Evolutionary conservation across 371 early-diverging fungal species (phyloP).

Genomic region (Syncephalastrum contaminatum): DNA sequence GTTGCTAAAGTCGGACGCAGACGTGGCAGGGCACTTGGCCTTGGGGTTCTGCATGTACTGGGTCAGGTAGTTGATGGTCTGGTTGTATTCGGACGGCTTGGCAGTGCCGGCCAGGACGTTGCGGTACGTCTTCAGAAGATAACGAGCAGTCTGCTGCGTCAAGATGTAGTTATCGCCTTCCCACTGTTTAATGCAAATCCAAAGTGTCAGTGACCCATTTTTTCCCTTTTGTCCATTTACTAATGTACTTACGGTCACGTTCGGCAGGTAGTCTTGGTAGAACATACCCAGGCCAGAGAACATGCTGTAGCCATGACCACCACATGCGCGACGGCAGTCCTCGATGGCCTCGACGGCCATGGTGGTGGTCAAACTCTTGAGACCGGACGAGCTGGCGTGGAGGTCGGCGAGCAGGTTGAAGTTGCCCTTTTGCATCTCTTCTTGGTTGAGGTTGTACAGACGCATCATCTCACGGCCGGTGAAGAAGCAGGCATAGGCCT

Average conservation of each 20-base stretch:
- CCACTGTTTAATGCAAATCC: conserved; percentile 25
- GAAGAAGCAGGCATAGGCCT: conserved; percentile 71
- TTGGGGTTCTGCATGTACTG: conserved; percentile 50
- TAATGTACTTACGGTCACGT: conserved; percentile 45
- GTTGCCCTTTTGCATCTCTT: conserved; percentile 55
- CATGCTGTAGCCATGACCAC: conserved; percentile 83
- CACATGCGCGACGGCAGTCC: conserved; percentile 69
- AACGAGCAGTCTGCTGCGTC: conserved; percentile 76
- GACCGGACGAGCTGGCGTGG: conserved; percentile 82
- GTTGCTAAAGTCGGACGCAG: conserved; percentile 54
- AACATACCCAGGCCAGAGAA: conserved; percentile 78
- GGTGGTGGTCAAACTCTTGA: conserved; percentile 81
- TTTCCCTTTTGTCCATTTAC: neutral
- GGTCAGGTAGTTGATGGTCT: conserved; percentile 53
- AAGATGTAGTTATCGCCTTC: conserved; percentile 82
- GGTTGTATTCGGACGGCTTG: conserved; percentile 49
- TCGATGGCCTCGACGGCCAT: conserved; percentile 80
- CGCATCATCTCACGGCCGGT: conserved; percentile 64
- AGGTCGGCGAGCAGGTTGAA: conserved; percentile 70
- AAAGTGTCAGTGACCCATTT: neutral
- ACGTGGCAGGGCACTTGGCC: conserved; percentile 50
- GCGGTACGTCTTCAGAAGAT: conserved; percentile 61
- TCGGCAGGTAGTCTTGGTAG: conserved; percentile 61
- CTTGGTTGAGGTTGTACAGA: conserved; percentile 60
- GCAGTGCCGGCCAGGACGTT: conserved; percentile 53